Evolutionary conservation across 768 basidiomycete genomes (phyloP), one percentile per base, ranked within the genome.

Genomic region (Mycena rebaudengoi): DNA sequence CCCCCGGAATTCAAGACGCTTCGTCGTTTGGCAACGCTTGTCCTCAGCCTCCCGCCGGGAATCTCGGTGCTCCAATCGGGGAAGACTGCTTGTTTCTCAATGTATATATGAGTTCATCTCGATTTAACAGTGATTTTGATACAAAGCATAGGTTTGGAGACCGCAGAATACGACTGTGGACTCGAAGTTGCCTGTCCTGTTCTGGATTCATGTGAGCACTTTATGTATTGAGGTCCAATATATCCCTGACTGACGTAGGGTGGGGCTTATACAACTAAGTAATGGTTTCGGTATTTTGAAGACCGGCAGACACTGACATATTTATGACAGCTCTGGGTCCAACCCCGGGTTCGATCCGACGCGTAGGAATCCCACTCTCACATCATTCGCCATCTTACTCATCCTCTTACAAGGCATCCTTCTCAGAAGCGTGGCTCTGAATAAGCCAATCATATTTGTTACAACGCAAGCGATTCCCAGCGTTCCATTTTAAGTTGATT

Each of bases 11-110:
- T 2, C 72, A 77, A 33, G 70, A 83, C 59, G 85, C 88, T 13
- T 79, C 80, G 13, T 53, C 69, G 8, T 88, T 88, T 60, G 85
- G 86, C 0, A 78, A 85, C 62, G 85, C 85, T 2, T 89, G 87
- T 69, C 85, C 85, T 21, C 88, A 87, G 60, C 79, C 79, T 11
- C 70, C 78, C 11, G 68, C 62, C 10, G 32, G 65, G 4, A 68
- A 49, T 25, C 70, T 85, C 0, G 83, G 82, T 16, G 86, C 83
- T 13, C 76, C 80, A 3, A 75, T 82, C 10, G 76, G 75, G 8
- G 87, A 89, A 69, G 82, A 87, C 58, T 89, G 88, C 61, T 69
- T 89, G n/a, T 78, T 74, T 41, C 72, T 89, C 44, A 88, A 88
- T 64, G 88, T 82, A 43, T 5, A 46, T 11, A 4, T 16, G 14